These are phyloP conservation scores for Globisporangium recalcitrans DNA, from an alignment of 352 stramenopile species.

Conservation along the genomic window DNA sequence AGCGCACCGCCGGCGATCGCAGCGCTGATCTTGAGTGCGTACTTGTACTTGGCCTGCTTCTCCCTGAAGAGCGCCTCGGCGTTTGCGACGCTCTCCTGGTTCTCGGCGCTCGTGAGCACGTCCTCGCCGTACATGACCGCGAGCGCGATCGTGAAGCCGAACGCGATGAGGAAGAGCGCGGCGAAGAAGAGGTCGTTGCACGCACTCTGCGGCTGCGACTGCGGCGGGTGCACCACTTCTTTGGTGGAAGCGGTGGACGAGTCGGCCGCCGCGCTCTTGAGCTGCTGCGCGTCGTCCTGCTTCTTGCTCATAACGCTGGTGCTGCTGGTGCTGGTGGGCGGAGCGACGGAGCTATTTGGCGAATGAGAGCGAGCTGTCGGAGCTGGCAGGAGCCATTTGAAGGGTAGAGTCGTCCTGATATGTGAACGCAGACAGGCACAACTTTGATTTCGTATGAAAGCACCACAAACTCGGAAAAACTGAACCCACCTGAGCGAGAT, in stretches of 20 bases:
- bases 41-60: slow-evolving; percentile 54
- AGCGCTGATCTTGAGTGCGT: slow-evolving; percentile 41
- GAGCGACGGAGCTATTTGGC: not conserved
- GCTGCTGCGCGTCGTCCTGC: slow-evolving; percentile 5
- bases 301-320: slow-evolving; percentile 8
- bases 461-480: no score
- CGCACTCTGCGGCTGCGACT: slow-evolving; percentile 22
- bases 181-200: slow-evolving; percentile 27
- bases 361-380: not conserved
- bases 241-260: slow-evolving; percentile 8
- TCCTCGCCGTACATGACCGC: slow-evolving; percentile 24
- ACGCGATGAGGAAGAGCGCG: slow-evolving; percentile 21
- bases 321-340: not conserved
- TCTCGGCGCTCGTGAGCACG: slow-evolving; percentile 19
- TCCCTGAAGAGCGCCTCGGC: slow-evolving; percentile 27
- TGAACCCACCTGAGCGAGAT: no score
- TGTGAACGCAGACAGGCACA: no score
- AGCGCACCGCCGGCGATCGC: slow-evolving; percentile 36
- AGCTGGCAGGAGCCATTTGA: not conserved
- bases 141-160: slow-evolving; percentile 23
- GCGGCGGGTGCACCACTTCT: slow-evolving; percentile 15
- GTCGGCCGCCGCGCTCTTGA: slow-evolving; percentile 10
- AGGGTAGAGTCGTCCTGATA: not conserved
- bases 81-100: slow-evolving; percentile 10
- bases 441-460: no score